A percentile compares a stretch with the other conserved stretches of the same genome.
Evolutionary conservation across 495 filamentous ascomycete species (phyloP).

Genomic region (Aspergillus nanangensis): DNA sequence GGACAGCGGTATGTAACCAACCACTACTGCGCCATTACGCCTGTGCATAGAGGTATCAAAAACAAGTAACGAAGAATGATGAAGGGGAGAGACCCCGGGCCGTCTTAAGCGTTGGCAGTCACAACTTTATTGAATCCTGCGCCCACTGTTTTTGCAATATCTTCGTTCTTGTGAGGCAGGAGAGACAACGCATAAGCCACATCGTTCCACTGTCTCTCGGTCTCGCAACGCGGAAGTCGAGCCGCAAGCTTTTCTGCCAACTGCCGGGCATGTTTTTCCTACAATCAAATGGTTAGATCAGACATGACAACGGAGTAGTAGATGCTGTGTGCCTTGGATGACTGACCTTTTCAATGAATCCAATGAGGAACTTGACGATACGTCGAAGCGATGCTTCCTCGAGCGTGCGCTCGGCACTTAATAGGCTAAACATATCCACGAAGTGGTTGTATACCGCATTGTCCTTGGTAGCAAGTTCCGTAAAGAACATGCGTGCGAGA

Average conservation of each 20-base stretch:
- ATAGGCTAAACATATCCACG: constrained; percentile 94
- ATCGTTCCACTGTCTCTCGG: constrained; percentile 94
- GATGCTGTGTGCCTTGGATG: background rate
- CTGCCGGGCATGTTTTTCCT: constrained; percentile 98
- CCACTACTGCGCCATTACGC: too few species aligned
- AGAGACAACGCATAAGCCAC: constrained; percentile 86
- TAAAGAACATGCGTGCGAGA: constrained; percentile 96
- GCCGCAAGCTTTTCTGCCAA: constrained; percentile 91
- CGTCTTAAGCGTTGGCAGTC: constrained; percentile 52
- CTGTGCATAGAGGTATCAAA: too few species aligned
- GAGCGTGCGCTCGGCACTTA: constrained; percentile 76
- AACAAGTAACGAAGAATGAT: constrained; percentile 12
- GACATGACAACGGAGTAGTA: background rate
- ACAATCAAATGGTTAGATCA: constrained; percentile 4
- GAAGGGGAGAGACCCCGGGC: background rate
- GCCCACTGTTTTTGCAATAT: constrained; percentile 77
- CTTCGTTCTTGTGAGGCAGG: constrained; percentile 95
- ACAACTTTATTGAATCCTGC: constrained; percentile 82
- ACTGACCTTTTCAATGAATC: constrained; percentile 93
- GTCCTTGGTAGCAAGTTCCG: constrained; percentile 93
- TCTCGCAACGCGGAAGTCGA: constrained; percentile 79
- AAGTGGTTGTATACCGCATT: constrained; percentile 99
- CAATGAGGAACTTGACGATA: constrained; percentile 88
- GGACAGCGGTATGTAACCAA: too few species aligned
- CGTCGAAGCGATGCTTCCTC: constrained; percentile 78